phyloP scores from a whole-genome alignment of 139 green algal species.

The Bryopsis sp. region DNA sequence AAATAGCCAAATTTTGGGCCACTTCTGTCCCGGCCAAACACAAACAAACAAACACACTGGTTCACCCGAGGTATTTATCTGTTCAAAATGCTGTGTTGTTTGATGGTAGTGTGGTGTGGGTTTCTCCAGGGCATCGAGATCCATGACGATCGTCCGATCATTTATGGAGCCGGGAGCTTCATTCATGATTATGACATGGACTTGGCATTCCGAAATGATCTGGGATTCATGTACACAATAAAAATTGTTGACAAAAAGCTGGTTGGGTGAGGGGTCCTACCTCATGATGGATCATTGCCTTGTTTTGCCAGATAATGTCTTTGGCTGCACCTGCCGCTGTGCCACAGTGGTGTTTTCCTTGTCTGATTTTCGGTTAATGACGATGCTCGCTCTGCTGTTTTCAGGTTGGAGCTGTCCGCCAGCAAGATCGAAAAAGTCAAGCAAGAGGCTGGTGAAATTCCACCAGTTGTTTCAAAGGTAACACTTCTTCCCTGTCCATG shows the following conservation, averaged over 20 bases:
- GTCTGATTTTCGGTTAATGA: not conserved
- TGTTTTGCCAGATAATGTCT: too few relatives aligned
- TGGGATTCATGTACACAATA: conserved; percentile 35
- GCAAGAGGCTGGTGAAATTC: too few relatives aligned
- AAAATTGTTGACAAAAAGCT: conserved; percentile 6
- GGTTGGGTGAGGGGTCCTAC: not conserved
- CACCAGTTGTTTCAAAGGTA: too few relatives aligned
- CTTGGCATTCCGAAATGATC: conserved; percentile 47
- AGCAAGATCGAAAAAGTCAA: conserved; percentile 2
- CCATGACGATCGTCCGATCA: conserved; percentile 36
- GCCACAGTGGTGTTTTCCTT: too few relatives aligned
- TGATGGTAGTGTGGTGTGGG: too few relatives aligned
- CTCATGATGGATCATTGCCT: too few relatives aligned
- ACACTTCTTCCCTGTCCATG: too few relatives aligned
- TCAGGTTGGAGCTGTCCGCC: not conserved
- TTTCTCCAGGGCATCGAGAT: conserved; percentile 36
- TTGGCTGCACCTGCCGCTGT: too few relatives aligned
- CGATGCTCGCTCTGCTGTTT: not conserved
- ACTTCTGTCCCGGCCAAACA: too few relatives aligned
- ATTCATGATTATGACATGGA: conserved; percentile 54
- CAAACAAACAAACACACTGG: too few relatives aligned
- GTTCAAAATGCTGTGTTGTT: not conserved
- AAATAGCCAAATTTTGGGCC: too few relatives aligned
- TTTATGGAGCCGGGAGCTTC: conserved; percentile 52
- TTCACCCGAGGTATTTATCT: not conserved